phyloP scores from a whole-genome alignment of 2,329 filamentous ascomycete genomes.

The Aspergillus carbonarius region DNA sequence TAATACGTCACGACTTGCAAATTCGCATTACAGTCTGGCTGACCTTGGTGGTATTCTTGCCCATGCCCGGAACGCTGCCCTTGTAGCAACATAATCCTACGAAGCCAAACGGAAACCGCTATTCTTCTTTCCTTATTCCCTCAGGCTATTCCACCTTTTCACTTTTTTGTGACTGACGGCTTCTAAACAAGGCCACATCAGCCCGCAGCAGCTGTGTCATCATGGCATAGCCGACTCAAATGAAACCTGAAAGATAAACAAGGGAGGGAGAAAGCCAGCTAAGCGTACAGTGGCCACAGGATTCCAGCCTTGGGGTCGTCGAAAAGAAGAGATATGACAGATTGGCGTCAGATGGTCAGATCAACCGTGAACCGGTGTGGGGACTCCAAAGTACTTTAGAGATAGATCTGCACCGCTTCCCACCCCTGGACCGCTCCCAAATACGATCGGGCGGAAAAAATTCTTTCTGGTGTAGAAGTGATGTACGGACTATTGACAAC shows the following conservation, averaged over 20 bases:
- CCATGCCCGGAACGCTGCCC: neutral
- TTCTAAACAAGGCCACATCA: neutral
- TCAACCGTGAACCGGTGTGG: conserved; percentile 20
- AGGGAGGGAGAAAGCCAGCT: neutral
- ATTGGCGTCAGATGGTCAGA: conserved; percentile 14
- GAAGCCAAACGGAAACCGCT: neutral
- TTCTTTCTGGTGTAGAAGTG: neutral
- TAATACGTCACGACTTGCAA: neutral
- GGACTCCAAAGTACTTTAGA: conserved; percentile 12
- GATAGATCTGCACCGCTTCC: conserved; percentile 15
- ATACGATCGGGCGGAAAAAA: conserved; percentile 4
- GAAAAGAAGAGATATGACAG: conserved; percentile 7
- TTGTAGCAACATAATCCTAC: neutral
- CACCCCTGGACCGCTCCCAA: conserved; percentile 7
- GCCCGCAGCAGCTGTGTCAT: neutral
- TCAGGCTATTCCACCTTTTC: neutral
- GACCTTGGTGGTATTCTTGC: neutral
- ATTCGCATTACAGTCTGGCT: neutral
- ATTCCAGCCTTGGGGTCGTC: neutral
- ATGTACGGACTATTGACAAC: neutral
- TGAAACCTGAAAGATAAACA: neutral
- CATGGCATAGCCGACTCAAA: neutral
- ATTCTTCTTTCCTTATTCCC: neutral
- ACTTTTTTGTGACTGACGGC: neutral
- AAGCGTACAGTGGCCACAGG: neutral